phyloP scores from a whole-genome alignment of 495 filamentous ascomycete species.

The Penicillium ochrochloron region DNA sequence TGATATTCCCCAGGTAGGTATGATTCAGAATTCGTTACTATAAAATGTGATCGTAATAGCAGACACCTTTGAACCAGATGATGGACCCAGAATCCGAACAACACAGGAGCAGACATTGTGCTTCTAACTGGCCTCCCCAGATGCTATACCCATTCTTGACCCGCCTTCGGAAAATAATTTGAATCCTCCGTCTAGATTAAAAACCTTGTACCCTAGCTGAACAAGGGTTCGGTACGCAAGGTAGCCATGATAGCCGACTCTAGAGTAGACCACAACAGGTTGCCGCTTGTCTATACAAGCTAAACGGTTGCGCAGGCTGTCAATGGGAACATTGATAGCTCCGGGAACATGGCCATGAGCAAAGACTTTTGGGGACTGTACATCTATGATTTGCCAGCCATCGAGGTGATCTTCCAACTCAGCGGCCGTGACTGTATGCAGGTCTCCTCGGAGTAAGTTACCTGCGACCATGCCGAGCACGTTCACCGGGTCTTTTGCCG shows the following conservation, averaged over 20 bases:
- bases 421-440: neutral
- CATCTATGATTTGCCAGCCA: slow-evolving; percentile 6
- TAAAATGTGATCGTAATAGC: no score
- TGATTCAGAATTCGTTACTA: no score
- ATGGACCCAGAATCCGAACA: no score
- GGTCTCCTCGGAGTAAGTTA: slow-evolving; percentile 3
- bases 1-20: no score
- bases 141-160: neutral
- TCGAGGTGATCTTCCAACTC: neutral
- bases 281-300: neutral
- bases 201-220: neutral
- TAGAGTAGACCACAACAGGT: slow-evolving; percentile 4
- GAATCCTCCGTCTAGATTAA: slow-evolving; percentile 7
- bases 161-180: slow-evolving; percentile 7
- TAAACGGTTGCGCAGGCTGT: neutral
- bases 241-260: slow-evolving; percentile 12
- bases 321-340: slow-evolving; percentile 3
- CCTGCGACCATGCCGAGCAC: neutral
- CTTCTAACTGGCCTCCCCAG: neutral
- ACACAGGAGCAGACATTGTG: no score
- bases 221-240: slow-evolving; percentile 4
- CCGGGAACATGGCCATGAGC: neutral
- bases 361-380: slow-evolving; percentile 1
- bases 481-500: slow-evolving; percentile 8
- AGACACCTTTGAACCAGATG: no score